Evolutionary conservation across 2,329 filamentous ascomycete species (phyloP).

Genomic region (Colletotrichum trifolii): DNA sequence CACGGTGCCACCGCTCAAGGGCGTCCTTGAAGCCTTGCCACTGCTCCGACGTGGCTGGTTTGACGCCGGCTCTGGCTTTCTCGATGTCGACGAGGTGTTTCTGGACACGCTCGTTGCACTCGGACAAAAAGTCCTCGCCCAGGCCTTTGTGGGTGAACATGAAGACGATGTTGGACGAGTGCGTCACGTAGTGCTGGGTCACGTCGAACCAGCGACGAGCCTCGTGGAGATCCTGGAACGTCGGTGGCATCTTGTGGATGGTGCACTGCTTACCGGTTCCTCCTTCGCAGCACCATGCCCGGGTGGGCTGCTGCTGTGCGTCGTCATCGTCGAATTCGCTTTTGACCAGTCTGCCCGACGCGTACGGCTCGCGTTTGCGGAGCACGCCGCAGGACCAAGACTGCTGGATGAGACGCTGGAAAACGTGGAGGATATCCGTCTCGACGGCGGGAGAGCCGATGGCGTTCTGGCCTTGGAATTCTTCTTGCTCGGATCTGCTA

Average conservation of each 20-base stretch:
- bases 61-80: conserved; percentile 12
- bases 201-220: conserved; percentile 45
- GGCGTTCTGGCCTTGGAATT: not conserved
- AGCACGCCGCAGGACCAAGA: conserved; percentile 42
- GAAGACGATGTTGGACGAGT: conserved; percentile 39
- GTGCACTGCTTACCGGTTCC: conserved; percentile 27
- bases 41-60: conserved; percentile 26
- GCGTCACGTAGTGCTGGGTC: conserved; percentile 43
- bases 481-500: conserved; percentile 1
- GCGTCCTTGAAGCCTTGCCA: conserved; percentile 24
- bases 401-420: conserved; percentile 45
- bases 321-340: not conserved
- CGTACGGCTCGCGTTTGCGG: conserved; percentile 7
- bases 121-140: conserved; percentile 10
- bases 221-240: conserved; percentile 41
- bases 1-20: conserved; percentile 24
- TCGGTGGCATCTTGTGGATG: conserved; percentile 36
- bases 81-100: conserved; percentile 19
- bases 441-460: conserved; percentile 38
- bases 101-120: conserved; percentile 13
- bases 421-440: conserved; percentile 43
- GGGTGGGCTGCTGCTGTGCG: not conserved
- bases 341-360: too few species aligned
- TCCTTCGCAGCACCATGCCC: conserved; percentile 40
- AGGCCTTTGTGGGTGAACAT: conserved; percentile 35